Base-by-base conservation (phyloP, 192 early-diverging fungal genomes). In the Entrophospora sp. region DNA sequence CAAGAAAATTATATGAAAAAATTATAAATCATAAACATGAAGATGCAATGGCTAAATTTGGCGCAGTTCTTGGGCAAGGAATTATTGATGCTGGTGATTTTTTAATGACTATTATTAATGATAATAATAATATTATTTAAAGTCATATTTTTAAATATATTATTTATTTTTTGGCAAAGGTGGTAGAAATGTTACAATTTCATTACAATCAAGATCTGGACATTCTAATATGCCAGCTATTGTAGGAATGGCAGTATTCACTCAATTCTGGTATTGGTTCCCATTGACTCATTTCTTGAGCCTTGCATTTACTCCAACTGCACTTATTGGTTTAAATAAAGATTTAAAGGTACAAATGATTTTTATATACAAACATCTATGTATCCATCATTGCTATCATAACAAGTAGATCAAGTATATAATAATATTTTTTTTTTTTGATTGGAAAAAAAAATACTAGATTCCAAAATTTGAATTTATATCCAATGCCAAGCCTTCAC, bases 191-290 rank as follows among this genome's bases (percentile, higher is more conserved):
- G 94, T 97, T 25, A 96, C 92, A 0, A 95, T 99, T 52, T 92
- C 91, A 0, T 78, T 99, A 48, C 85, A 87, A 42, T 90, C 91
- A 43, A 76, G 74, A n/a, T 91, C 91, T 30, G 95, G 93, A 1
- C 87, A 94, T 71, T 82, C 87, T 20, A 91, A 92, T 69, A 95
- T 94, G 82, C 83, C 88, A n/a, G 91, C 96, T 20, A 91, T 97
- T 70, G 95, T 93, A n/a, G 97, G 97, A 22, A 95, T 96, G 87
- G 91, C 93, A 9, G 82, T 99, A 31, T 99, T 99, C 68, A 92
- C 94, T 24, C 95, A 99, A 79, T 97, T 96, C 76, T 99, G 97
- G 97, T 95, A 94, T 84, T 99, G 97, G 97, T 97, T 90, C 79
- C 97, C 97, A 36, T 76, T 98, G 69, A 88, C 90, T 28, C 97